Base-by-base conservation (phyloP, 2,329 filamentous ascomycete genomes). In the Ceratocystis huliohia region DNA sequence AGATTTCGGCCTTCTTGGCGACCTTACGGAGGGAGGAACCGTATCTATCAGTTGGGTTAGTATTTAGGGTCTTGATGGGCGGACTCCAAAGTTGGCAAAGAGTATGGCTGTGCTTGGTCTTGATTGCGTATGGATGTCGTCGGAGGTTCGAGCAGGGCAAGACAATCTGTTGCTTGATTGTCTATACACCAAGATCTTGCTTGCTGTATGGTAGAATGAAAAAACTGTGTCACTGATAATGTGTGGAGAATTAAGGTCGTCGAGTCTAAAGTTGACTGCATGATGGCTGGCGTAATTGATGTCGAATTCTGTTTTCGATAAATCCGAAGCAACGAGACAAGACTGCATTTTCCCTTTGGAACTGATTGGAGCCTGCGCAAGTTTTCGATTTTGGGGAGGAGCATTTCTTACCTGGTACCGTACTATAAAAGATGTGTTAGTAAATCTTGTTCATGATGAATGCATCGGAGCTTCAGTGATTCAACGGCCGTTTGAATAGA, bases 11-110 rank as follows among this genome's bases (percentile, higher is more conserved):
- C 89, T 96, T 96, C 91, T 97, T 97, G 78, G 79, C 77, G 75
- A 79, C 92, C 87, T 97, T 97, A 82, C 92, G 91, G 81, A 97
- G 91, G 76, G 94, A 97, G 78, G 94, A 93, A 92, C 93, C 94
- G 82, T 96, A 96, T 86, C 91, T 93, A 74, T 69, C 70, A 53
- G 53, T n/a, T 13, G 44, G 33, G 69, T 74, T 71, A 75, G 74
- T 73, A 71, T 69, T 64, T 66, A 15, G 22, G 3, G 44, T 37
- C 28, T 63, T 17, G 8, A 25, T 63, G 20, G 28, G 22, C 61
- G 8, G 50, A 45, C 56, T 59, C 56, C 56, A 59, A 33, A 4
- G 17, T 30, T 30, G 17, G 30, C 28, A 59, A 57, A 59, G 56
- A n/a, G n/a, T 59, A 8, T 17, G 30, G 56, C n/a, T 25, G 56